Conservation (phyloP, 139 green algal genomes). For the Tetraselmis chui region DNA sequence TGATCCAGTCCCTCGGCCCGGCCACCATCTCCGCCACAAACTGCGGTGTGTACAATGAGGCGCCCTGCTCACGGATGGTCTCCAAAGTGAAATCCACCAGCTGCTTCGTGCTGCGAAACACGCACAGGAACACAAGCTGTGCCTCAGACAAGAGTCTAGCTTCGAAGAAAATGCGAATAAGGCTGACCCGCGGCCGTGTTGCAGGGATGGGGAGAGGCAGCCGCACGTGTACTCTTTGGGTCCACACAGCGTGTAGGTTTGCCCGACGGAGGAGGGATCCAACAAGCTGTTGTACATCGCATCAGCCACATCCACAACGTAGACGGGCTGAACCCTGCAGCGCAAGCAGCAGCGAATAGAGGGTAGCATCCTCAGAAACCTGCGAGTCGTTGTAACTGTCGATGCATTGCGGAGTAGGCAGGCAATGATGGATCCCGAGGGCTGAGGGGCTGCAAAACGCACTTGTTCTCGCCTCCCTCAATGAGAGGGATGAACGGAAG, state of each 20-base stretch:
- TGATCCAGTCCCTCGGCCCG: not conserved
- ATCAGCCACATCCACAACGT: slow-evolving; percentile 61
- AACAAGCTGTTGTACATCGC: slow-evolving; percentile 53
- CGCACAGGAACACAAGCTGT: slow-evolving; percentile 8
- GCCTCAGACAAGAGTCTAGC: not conserved
- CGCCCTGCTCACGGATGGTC: slow-evolving; percentile 40
- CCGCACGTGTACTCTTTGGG: slow-evolving; percentile 71
- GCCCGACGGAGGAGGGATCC: slow-evolving; percentile 46
- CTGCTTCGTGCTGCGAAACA: slow-evolving; percentile 26
- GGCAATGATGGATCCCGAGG: no score
- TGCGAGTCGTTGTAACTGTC: no score
- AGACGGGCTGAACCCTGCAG: slow-evolving; percentile 48
- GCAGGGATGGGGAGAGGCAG: not conserved
- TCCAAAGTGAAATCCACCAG: slow-evolving; percentile 30
- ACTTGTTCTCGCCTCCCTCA: slow-evolving; percentile 49
- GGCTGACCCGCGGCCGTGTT: not conserved
- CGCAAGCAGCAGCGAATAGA: not conserved
- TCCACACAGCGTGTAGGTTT: slow-evolving; percentile 81
- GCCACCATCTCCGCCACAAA: not conserved
- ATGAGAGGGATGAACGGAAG: slow-evolving; percentile 64
- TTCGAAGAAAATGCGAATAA: slow-evolving; percentile 1
- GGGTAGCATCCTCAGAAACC: no score
- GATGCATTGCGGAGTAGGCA: no score
- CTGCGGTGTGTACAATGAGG: not conserved
- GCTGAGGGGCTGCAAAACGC: no score